Conservation (phyloP, 495 filamentous ascomycete species). For the Podospora comata region DNA sequence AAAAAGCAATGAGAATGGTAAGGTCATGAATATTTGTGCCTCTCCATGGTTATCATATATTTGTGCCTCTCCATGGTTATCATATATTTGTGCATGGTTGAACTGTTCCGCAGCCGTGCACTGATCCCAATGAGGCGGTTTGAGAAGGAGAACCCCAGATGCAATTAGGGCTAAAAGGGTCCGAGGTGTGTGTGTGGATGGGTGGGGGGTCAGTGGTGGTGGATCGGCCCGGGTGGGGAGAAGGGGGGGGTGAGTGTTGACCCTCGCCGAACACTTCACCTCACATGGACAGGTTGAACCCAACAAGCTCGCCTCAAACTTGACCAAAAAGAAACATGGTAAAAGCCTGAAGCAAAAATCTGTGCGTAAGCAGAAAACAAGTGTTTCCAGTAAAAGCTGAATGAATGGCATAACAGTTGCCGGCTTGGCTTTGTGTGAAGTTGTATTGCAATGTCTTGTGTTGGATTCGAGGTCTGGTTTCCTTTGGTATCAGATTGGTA, state of each 20-base stretch:
- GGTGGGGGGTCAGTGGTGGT: not conserved
- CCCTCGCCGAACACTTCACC: not conserved
- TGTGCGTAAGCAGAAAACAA: not conserved
- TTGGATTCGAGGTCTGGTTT: not conserved
- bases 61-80: not conserved
- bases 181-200: not conserved
- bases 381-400: not conserved
- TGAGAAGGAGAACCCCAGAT: not conserved
- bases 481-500: not conserved
- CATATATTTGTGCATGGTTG: not conserved
- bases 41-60: not conserved
- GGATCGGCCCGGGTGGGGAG: not conserved
- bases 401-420: not conserved
- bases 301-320: not conserved
- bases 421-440: not conserved
- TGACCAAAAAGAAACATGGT: not conserved
- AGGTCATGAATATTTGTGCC: not conserved
- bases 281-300: not conserved
- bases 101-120: not conserved
- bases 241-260: not conserved
- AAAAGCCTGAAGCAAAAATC: not conserved
- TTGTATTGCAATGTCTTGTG: not conserved
- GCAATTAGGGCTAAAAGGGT: not conserved
- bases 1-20: not conserved
- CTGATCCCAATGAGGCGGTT: not conserved